Conservation (phyloP, 257 asterid species). For the Gentiana dahurica region DNA sequence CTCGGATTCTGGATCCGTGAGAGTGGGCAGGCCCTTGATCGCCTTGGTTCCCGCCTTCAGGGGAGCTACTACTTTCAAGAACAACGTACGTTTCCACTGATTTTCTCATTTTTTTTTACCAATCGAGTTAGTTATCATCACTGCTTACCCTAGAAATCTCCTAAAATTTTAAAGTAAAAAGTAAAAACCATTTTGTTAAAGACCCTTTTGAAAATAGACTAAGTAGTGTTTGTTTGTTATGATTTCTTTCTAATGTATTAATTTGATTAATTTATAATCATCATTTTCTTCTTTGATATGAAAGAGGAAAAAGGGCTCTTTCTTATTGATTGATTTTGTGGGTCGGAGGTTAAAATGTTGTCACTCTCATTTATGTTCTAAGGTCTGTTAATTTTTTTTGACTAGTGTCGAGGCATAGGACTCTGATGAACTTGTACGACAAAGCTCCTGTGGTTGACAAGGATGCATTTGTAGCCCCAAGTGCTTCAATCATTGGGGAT, state of each 20-base stretch:
- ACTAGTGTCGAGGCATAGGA: slow-evolving; percentile 80
- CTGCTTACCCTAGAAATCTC: slow-evolving; percentile 2
- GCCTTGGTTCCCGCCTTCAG: slow-evolving; percentile 60
- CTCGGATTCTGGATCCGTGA: slow-evolving; percentile 60
- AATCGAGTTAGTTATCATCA: neutral
- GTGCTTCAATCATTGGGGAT: slow-evolving; percentile 77
- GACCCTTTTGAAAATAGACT: neutral
- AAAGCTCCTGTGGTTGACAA: slow-evolving; percentile 64
- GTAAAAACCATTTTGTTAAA: neutral
- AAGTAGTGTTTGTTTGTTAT: neutral
- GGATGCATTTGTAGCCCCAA: slow-evolving; percentile 73
- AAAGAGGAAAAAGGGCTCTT: neutral
- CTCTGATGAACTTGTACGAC: slow-evolving; percentile 55
- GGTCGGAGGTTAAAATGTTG: too few relatives aligned
- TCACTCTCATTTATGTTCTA: neutral
- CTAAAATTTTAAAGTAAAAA: neutral
- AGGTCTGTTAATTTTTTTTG: slow-evolving; percentile 5
- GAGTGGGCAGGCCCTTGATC: slow-evolving; percentile 79
- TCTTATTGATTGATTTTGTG: too few relatives aligned
- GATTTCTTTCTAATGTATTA: neutral
- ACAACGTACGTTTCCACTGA: slow-evolving; percentile 25
- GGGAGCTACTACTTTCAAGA: slow-evolving; percentile 53
- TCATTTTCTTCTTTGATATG: too few relatives aligned
- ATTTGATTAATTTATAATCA: neutral
- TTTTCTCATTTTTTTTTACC: neutral